These are phyloP conservation scores for Fusarium falciforme DNA, from an alignment of 2,329 filamentous ascomycete species.

Conservation along the genomic window DNA sequence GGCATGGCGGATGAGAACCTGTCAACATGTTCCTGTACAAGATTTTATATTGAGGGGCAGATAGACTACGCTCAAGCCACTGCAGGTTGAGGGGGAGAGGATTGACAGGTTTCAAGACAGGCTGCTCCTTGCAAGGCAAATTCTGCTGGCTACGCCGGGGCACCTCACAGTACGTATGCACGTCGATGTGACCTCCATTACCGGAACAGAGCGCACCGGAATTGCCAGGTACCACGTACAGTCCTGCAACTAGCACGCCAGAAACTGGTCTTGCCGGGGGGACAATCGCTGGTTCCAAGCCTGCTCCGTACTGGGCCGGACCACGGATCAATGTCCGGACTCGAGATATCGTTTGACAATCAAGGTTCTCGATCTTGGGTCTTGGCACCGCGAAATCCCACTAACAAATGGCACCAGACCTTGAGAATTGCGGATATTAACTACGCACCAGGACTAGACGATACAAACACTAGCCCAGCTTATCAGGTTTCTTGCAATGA, in stretches of 20 bases:
- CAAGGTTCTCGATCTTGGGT: constrained; percentile 8
- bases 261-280: not conserved
- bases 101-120: constrained; percentile 4
- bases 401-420: constrained; percentile 12
- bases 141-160: not conserved
- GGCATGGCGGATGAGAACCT: not conserved
- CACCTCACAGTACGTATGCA: not conserved
- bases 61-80: not conserved
- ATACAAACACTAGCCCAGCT: not conserved
- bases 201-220: not conserved
- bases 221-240: not conserved
- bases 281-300: not conserved
- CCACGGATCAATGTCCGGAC: not conserved
- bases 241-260: not conserved
- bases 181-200: not conserved
- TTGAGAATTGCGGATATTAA: not conserved
- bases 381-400: not conserved
- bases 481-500: not conserved
- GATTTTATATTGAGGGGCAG: not conserved
- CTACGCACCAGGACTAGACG: not conserved
- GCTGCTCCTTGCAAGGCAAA: not conserved
- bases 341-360: not conserved
- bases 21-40: not conserved
- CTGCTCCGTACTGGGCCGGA: not conserved
- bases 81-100: not conserved